phyloP scores from a whole-genome alignment of 805 yeast species.

The Wickerhamiella dianesei region DNA sequence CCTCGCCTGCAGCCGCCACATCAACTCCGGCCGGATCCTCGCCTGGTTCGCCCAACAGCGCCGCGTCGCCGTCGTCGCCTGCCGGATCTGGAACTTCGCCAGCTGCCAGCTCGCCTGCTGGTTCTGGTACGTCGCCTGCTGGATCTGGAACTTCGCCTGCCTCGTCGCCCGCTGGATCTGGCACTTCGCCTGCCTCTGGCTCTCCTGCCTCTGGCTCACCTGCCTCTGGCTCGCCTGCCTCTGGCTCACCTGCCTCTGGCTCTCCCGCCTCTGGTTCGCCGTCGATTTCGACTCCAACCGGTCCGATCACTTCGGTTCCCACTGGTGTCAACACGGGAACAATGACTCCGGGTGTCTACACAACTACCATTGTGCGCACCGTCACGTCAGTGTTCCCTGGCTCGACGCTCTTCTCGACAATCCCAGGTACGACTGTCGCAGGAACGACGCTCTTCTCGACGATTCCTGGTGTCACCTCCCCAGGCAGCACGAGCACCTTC shows the following conservation, averaged over 20 bases:
- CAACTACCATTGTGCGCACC: constrained; percentile 3
- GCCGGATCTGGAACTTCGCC: background rate
- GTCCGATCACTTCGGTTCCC: background rate
- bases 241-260: background rate
- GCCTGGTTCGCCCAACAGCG: background rate
- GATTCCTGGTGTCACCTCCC: background rate
- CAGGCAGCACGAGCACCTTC: background rate
- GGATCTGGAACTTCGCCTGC: background rate
- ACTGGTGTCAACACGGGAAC: constrained; percentile 4
- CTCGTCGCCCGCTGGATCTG: background rate
- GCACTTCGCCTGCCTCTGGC: no score
- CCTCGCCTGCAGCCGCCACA: background rate
- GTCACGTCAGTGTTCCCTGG: constrained; percentile 1
- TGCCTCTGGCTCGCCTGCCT: background rate
- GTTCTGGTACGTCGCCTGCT: background rate
- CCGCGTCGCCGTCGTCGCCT: no score
- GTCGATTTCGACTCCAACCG: background rate
- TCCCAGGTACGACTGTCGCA: constrained; percentile 12
- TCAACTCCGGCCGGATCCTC: background rate
- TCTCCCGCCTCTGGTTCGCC: background rate
- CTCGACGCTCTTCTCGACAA: constrained; percentile 7
- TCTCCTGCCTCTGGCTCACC: no score
- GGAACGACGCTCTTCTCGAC: constrained; percentile 4
- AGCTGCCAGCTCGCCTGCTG: background rate
- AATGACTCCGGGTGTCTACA: constrained; percentile 5